These are phyloP conservation scores for Penicillium fuscoglaucum DNA, from an alignment of 2,329 filamentous ascomycete genomes.

Conservation along the genomic window DNA sequence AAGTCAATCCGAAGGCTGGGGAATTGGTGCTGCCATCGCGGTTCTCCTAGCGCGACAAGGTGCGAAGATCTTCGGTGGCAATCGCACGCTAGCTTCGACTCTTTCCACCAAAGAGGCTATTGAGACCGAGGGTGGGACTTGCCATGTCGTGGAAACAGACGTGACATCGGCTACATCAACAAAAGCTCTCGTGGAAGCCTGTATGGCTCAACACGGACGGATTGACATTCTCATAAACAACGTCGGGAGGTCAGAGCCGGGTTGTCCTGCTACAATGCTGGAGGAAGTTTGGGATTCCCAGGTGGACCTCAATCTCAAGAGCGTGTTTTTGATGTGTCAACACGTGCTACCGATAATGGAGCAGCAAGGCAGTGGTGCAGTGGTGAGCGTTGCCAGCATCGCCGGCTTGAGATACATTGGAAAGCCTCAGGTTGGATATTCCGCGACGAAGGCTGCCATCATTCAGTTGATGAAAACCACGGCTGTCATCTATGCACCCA, in stretches of 20 bases:
- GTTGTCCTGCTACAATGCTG: constrained; percentile 50
- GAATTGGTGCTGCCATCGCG: constrained; percentile 54
- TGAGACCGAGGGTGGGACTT: constrained; percentile 33
- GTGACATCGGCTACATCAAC: constrained; percentile 56
- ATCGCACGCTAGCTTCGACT: too few species aligned
- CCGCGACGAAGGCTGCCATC: constrained; percentile 53
- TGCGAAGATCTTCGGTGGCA: too few species aligned
- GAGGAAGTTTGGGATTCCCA: constrained; percentile 56
- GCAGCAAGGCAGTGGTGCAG: constrained; percentile 32
- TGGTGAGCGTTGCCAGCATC: constrained; percentile 54
- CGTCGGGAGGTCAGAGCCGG: constrained; percentile 58
- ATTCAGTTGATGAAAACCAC: constrained; percentile 54
- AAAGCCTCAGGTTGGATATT: constrained; percentile 57
- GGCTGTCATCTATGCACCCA: constrained; percentile 45
- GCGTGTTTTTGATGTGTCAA: constrained; percentile 56
- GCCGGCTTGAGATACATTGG: constrained; percentile 55
- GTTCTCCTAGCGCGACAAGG: constrained; percentile 41
- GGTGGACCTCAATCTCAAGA: constrained; percentile 58
- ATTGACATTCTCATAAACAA: constrained; percentile 64
- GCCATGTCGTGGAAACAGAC: constrained; percentile 49
- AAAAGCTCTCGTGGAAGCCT: constrained; percentile 53
- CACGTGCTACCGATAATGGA: constrained; percentile 29
- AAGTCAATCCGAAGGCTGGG: constrained; percentile 47
- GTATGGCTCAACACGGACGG: constrained; percentile 53
- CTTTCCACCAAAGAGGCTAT: constrained; percentile 38